phyloP scores from a whole-genome alignment of 345 rosid species.

The Melaleuca quinquenervia region DNA sequence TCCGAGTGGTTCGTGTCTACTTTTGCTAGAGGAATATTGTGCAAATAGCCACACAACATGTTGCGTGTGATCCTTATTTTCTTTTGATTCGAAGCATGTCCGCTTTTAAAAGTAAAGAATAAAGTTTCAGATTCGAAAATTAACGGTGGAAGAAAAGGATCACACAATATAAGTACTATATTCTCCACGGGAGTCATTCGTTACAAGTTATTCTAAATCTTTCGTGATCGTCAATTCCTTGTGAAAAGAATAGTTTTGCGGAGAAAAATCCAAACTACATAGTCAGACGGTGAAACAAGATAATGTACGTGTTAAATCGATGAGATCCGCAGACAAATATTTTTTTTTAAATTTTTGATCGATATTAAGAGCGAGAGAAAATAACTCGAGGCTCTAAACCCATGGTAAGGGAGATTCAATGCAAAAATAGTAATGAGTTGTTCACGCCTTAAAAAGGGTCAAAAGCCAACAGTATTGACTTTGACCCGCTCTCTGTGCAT shows the following conservation, averaged over 20 bases:
- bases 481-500: no score
- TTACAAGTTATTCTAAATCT: not conserved
- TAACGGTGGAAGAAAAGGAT: not conserved
- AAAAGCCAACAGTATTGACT: no score
- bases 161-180: not conserved
- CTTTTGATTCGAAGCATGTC: not conserved
- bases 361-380: no score
- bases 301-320: fast-evolving
- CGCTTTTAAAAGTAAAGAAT: not conserved
- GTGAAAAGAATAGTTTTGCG: not conserved
- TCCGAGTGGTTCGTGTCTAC: not conserved
- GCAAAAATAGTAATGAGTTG: no score
- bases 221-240: not conserved
- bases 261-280: not conserved
- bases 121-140: not conserved
- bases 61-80: not conserved
- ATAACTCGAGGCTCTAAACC: no score
- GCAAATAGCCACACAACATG: not conserved
- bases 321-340: not conserved
- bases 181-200: not conserved
- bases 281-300: not conserved
- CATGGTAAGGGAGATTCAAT: no score
- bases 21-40: not conserved
- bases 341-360: no score
- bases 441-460: no score